Evolutionary conservation across 2,329 filamentous ascomycete species (phyloP).

Genomic region (Fusarium musae): DNA sequence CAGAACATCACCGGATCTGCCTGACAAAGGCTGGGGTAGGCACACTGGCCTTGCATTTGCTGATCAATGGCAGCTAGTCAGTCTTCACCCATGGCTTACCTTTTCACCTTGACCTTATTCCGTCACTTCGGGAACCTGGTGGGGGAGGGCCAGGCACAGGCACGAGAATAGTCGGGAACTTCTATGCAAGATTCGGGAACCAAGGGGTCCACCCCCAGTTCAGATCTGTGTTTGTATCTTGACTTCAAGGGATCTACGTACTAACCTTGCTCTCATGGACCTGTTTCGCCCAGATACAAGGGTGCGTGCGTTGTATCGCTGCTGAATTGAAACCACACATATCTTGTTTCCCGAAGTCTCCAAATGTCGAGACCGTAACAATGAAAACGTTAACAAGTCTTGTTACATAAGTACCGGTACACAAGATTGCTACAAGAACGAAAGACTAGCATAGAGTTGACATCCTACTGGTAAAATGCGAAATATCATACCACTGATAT

Average conservation of each 20-base stretch:
- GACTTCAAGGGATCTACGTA: slow-evolving; percentile 14
- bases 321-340: not conserved
- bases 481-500: not conserved
- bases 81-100: slow-evolving; percentile 1
- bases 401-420: not conserved
- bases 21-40: slow-evolving; percentile 9
- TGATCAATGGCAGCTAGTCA: slow-evolving; percentile 18
- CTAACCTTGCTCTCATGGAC: not conserved
- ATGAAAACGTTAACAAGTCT: not conserved
- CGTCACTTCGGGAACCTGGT: slow-evolving; percentile 11
- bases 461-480: not conserved
- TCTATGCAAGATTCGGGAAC: slow-evolving; percentile 38
- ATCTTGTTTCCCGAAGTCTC: not conserved
- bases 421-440: not conserved
- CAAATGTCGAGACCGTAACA: not conserved
- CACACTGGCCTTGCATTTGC: slow-evolving; percentile 18
- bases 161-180: slow-evolving; percentile 27
- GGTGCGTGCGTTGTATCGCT: not conserved
- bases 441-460: not conserved
- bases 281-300: not conserved
- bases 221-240: slow-evolving; percentile 33
- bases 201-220: slow-evolving; percentile 30
- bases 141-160: slow-evolving; percentile 21
- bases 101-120: slow-evolving; percentile 24
- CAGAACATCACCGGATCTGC: slow-evolving; percentile 24